phyloP scores from a whole-genome alignment of 75 land plant genomes.

The Cupressus sempervirens region DNA sequence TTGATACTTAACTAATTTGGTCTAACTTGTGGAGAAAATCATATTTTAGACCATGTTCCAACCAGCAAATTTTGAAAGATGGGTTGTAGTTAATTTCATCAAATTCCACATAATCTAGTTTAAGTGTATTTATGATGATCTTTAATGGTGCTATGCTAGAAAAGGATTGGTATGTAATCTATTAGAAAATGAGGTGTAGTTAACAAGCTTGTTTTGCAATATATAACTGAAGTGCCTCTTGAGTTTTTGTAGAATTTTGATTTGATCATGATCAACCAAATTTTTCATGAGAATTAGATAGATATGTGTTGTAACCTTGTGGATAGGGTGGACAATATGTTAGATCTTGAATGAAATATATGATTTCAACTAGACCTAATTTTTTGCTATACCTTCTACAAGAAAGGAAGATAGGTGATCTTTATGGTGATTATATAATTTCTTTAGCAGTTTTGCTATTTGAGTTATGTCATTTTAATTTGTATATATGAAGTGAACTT shows the following conservation, averaged over 20 bases:
- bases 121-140: conserved; percentile 25
- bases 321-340: conserved; percentile 73
- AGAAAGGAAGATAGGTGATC: conserved; percentile 60
- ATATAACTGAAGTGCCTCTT: background rate
- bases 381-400: conserved; percentile 83
- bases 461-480: background rate
- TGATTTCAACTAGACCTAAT: conserved; percentile 39
- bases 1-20: background rate
- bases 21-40: too few relatives aligned
- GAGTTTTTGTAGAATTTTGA: background rate
- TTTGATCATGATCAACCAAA: conserved; percentile 16
- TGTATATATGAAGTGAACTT: background rate
- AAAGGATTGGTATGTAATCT: conserved; percentile 34
- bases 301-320: conserved; percentile 35
- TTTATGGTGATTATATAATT: conserved; percentile 50
- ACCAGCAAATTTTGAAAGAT: conserved; percentile 32
- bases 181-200: background rate
- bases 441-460: background rate
- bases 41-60: conserved; percentile 47
- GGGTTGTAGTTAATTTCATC: conserved; percentile 73
- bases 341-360: conserved; percentile 36
- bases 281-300: conserved; percentile 45
- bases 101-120: conserved; percentile 24
- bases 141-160: conserved; percentile 18
- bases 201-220: too few relatives aligned